Conservation (phyloP, 305 asterid genomes). For the Rubia balearica region DNA sequence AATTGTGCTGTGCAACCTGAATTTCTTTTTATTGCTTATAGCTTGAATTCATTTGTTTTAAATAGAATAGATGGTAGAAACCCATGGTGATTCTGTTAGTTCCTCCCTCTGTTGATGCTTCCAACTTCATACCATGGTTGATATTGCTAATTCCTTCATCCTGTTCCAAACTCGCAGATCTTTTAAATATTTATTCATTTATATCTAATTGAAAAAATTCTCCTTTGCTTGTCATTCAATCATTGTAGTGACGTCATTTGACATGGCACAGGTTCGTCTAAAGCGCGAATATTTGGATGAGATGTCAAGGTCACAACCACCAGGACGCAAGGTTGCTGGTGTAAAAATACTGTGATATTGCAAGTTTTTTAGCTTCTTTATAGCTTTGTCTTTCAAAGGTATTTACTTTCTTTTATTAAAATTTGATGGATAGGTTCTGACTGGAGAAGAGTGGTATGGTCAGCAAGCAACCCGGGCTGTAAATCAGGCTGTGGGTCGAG, state of each 20-base stretch:
- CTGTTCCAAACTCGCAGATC: background rate
- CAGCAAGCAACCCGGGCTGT: slow-evolving; percentile 96
- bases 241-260: slow-evolving; percentile 10
- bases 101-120: background rate
- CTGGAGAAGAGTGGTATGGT: slow-evolving; percentile 96
- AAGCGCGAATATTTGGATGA: slow-evolving; percentile 95
- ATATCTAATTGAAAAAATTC: background rate
- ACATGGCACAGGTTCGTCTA: slow-evolving; percentile 70
- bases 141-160: background rate
- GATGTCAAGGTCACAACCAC: slow-evolving; percentile 39
- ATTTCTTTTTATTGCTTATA: background rate
- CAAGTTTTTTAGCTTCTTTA: background rate
- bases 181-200: background rate
- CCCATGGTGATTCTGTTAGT: slow-evolving; percentile 1
- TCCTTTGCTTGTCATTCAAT: slow-evolving; percentile 9
- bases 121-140: background rate
- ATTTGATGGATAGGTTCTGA: slow-evolving; percentile 48
- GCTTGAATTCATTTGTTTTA: background rate
- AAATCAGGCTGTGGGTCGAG: slow-evolving; percentile 99
- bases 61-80: background rate
- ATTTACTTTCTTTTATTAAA: slow-evolving; percentile 1
- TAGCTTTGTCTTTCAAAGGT: slow-evolving; percentile 3
- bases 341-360: slow-evolving; percentile 5
- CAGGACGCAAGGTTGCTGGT: slow-evolving; percentile 50
- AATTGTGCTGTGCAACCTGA: background rate